Conservation (phyloP, 139 green algal species). For the Microglena sp. region DNA sequence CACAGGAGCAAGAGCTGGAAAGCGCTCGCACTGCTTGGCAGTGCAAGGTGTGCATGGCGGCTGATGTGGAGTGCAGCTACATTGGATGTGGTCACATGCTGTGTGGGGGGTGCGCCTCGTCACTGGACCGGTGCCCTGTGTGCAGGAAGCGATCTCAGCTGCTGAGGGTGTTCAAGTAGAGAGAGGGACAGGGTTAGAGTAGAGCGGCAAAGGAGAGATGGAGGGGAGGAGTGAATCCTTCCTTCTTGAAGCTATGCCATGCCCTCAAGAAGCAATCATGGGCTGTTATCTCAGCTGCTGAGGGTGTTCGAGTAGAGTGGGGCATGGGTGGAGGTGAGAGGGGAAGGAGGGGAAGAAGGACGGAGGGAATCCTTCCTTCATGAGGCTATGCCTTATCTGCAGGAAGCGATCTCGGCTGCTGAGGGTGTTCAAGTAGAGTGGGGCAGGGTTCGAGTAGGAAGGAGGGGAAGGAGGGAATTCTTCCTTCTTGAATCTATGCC, state of each 20-base stretch:
- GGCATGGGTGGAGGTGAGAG: no score
- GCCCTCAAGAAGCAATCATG: no score
- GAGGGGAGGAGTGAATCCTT: no score
- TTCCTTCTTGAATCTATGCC: no score
- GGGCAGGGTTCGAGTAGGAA: no score
- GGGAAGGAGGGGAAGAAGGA: no score
- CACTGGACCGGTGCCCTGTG: conserved; percentile 36
- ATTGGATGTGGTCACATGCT: conserved; percentile 51
- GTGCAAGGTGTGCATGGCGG: conserved; percentile 44
- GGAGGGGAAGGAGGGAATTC: no score
- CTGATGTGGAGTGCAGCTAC: conserved; percentile 39
- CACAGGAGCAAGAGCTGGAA: background rate
- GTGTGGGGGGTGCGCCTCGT: conserved; percentile 25
- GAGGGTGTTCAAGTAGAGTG: conserved; percentile 30
- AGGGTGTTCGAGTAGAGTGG: no score
- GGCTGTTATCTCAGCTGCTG: no score
- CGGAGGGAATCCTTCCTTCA: conserved; percentile 11
- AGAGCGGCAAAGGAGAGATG: no score
- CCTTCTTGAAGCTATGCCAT: no score
- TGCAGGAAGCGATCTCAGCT: conserved; percentile 23
- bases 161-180: conserved; percentile 35
- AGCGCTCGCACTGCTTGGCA: conserved; percentile 9
- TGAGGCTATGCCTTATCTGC: conserved; percentile 44
- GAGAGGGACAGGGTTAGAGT: no score
- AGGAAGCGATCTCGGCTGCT: conserved; percentile 14